Conservation (phyloP, 2,329 filamentous ascomycete species). For the Stylonectria norvegica region DNA sequence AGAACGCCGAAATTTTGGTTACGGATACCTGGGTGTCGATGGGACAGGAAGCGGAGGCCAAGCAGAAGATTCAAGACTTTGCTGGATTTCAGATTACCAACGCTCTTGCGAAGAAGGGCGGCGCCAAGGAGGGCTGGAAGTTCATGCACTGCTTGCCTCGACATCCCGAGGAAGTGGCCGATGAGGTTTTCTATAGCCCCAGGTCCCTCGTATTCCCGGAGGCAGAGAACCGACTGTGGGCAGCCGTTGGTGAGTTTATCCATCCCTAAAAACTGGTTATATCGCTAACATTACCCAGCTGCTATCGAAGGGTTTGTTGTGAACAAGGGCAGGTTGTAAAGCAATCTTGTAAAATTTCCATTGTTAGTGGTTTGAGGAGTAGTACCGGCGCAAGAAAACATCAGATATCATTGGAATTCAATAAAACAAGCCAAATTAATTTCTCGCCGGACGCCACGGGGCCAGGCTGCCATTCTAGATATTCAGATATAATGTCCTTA, state of each 20-base stretch:
- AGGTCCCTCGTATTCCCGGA: slow-evolving; percentile 88
- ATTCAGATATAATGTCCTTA: slow-evolving; percentile 50
- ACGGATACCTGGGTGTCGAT: slow-evolving; percentile 99
- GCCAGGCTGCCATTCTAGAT: slow-evolving; percentile 12
- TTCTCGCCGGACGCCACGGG: slow-evolving; percentile 28
- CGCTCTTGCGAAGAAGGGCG: slow-evolving; percentile 77
- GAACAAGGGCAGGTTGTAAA: slow-evolving; percentile 77
- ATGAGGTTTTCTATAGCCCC: slow-evolving; percentile 89
- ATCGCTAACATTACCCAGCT: slow-evolving; percentile 42
- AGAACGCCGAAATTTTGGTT: slow-evolving; percentile 82
- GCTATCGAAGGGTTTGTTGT: slow-evolving; percentile 86
- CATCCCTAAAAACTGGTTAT: background rate
- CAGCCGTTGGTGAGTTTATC: slow-evolving; percentile 66
- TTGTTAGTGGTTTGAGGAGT: slow-evolving; percentile 12
- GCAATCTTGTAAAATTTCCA: slow-evolving; percentile 14
- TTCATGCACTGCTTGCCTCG: slow-evolving; percentile 98
- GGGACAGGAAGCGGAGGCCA: slow-evolving; percentile 87
- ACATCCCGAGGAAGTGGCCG: slow-evolving; percentile 86
- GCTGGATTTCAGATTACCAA: slow-evolving; percentile 87
- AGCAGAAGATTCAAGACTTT: slow-evolving; percentile 76
- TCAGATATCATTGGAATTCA: slow-evolving; percentile 28
- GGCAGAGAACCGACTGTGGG: slow-evolving; percentile 92
- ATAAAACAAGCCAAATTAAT: slow-evolving; percentile 25
- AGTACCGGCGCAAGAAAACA: slow-evolving; percentile 25
- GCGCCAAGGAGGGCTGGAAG: slow-evolving; percentile 85